Base-by-base conservation (phyloP, 2,329 filamentous ascomycete genomes). In the Aspergillus pseudoviridinutans region DNA sequence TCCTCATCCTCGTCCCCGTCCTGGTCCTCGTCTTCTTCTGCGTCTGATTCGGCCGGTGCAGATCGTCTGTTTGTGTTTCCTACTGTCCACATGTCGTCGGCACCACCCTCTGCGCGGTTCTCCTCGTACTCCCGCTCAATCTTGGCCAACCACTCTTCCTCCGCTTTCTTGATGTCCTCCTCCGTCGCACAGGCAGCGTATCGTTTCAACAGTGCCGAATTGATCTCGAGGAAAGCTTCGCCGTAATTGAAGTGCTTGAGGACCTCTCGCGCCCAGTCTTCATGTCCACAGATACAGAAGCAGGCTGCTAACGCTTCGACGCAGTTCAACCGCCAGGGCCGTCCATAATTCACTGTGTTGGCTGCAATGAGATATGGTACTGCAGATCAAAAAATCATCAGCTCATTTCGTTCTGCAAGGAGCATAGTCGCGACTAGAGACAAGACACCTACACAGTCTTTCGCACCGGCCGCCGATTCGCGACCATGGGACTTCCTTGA, bases 271-370 rank as follows among this genome's bases (percentile, higher is more conserved):
- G 94, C 93, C 94, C 94, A 99, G 52, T 97, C 93, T 6, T 84
- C 74, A 68, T 94, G 91, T 4, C 94, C 91, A 67, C 93, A 97
- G 62, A 99, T 99, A 68, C 84, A 90, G 70, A 96, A 99, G 24
- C 90, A 91, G 3, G 94, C 93, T 0, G 92, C 94, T 50, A 99
- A 80, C 3, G 94, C 94, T 79, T 99, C 94, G 29, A 92, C 94
- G 68, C 94, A 99, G 75, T 99, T 99, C 61, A 99, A 75, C 55
- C 92, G 83, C 90, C 92, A 97, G 4, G 94, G 94, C 69, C 91
- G 90, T 59, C 94, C 94, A 76, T 99, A 99, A 78, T 99, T 99
- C 70, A 97, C 94, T 1, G 90, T 89, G 73, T 99, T 99, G 50
- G 94, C 94, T 5, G 94, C 94, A 51, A 99, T 92, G 7, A 99